Evolutionary conservation across 495 filamentous ascomycete species (phyloP).

Genomic region (Aspergillus baeticus): DNA sequence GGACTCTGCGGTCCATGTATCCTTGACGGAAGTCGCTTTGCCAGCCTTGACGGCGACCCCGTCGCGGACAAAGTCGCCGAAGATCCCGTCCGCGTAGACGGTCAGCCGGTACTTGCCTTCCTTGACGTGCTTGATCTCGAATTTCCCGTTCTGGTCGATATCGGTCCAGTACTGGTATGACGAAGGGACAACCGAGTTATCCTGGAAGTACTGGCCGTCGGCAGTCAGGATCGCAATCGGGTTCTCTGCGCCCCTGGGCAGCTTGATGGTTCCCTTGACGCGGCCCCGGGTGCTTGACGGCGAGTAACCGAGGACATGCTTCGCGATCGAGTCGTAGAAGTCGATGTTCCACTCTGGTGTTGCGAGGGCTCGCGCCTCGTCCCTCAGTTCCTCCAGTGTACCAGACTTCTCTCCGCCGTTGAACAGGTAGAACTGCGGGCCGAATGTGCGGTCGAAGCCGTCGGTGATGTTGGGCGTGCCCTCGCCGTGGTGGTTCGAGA

Average conservation of each 20-base stretch:
- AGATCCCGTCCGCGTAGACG: slow-evolving; percentile 56
- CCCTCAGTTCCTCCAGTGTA: slow-evolving; percentile 39
- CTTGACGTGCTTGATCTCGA: slow-evolving; percentile 47
- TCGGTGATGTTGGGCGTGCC: slow-evolving; percentile 57
- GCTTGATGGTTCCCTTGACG: slow-evolving; percentile 40
- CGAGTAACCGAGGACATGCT: slow-evolving; percentile 52
- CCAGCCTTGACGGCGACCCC: slow-evolving; percentile 36
- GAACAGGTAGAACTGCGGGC: slow-evolving; percentile 58
- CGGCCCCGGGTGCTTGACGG: slow-evolving; percentile 41
- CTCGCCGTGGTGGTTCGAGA: slow-evolving; percentile 57
- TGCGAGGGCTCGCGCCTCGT: slow-evolving; percentile 46
- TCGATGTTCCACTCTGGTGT: slow-evolving; percentile 49
- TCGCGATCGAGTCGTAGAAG: slow-evolving; percentile 57
- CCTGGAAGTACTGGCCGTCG: slow-evolving; percentile 54
- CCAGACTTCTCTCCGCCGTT: slow-evolving; percentile 46
- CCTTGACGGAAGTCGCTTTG: slow-evolving; percentile 27
- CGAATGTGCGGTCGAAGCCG: slow-evolving; percentile 58
- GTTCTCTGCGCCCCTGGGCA: slow-evolving; percentile 43
- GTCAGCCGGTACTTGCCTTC: slow-evolving; percentile 55
- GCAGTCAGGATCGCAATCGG: slow-evolving; percentile 52
- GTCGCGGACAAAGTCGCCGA: slow-evolving; percentile 51
- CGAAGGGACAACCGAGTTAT: slow-evolving; percentile 47
- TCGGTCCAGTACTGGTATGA: slow-evolving; percentile 60
- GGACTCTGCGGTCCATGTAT: slow-evolving; percentile 47
- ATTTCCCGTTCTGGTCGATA: slow-evolving; percentile 43